A percentile compares a stretch with the other conserved stretches of the same genome.
Conservation (phyloP, 169 alveolate genomes). For the Eimeria falciformis region DNA sequence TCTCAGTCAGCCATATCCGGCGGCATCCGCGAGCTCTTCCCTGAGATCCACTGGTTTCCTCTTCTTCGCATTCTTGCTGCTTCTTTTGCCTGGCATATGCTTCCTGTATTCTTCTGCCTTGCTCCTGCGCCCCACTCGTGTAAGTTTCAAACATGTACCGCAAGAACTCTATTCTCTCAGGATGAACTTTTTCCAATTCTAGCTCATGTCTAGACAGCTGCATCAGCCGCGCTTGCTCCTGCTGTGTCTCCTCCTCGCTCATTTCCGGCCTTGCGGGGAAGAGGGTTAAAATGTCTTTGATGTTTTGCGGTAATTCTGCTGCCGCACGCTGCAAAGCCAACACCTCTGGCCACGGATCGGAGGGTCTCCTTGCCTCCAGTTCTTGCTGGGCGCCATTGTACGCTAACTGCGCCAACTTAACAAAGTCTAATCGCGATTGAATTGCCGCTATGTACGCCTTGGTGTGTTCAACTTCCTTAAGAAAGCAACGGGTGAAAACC, state of each 20-base stretch:
- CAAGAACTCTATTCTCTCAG: constrained; percentile 42
- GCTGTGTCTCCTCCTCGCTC: neutral
- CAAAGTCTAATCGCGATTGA: neutral
- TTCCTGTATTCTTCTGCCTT: neutral
- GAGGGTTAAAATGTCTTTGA: constrained; percentile 12
- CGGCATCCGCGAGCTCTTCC: too few species aligned
- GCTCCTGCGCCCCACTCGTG: neutral
- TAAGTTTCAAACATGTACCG: constrained; percentile 16
- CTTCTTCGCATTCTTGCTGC: too few species aligned
- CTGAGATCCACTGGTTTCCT: too few species aligned
- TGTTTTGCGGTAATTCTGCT: neutral
- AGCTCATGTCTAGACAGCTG: constrained; percentile 8
- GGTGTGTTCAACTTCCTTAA: constrained; percentile 1
- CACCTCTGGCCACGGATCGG: too few species aligned
- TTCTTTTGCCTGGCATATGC: neutral
- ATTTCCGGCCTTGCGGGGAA: neutral
- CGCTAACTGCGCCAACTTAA: constrained; percentile 1
- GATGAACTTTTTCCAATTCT: constrained; percentile 32
- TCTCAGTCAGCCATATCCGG: too few species aligned
- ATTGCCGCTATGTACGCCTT: neutral
- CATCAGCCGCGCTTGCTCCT: neutral
- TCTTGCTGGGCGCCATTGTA: neutral
- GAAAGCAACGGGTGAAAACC: constrained; percentile 15
- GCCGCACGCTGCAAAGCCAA: too few species aligned
- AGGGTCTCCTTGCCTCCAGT: too few species aligned